Conservation (phyloP, 2,329 filamentous ascomycete genomes). For the Calonectria naviculata region DNA sequence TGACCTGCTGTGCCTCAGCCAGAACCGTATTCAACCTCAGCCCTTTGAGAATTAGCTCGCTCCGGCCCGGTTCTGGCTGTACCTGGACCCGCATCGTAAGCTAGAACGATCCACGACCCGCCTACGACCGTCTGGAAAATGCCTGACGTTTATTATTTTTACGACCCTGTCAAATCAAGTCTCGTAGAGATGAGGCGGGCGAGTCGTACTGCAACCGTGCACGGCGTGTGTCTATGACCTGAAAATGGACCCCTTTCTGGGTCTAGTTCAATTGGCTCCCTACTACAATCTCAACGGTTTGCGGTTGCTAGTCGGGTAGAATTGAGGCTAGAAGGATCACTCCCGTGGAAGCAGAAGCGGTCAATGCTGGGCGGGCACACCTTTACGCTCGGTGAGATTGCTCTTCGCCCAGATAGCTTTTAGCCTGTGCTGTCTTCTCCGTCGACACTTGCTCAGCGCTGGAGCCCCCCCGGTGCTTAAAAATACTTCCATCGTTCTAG, state of each 20-base stretch:
- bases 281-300: background rate
- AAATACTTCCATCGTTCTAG: background rate
- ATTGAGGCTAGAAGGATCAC: background rate
- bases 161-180: background rate
- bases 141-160: slow-evolving; percentile 8
- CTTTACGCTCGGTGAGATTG: slow-evolving; percentile 7
- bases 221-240: background rate
- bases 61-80: background rate
- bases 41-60: slow-evolving; percentile 10
- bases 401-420: background rate
- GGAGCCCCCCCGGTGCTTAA: background rate
- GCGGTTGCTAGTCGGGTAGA: background rate
- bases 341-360: background rate
- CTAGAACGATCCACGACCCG: slow-evolving; percentile 17
- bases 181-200: background rate
- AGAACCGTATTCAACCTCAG: slow-evolving; percentile 8
- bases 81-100: slow-evolving; percentile 9
- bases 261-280: background rate
- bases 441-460: background rate
- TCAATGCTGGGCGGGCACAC: background rate
- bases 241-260: background rate
- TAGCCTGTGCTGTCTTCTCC: background rate
- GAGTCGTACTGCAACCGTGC: background rate
- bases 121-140: slow-evolving; percentile 10
- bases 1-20: slow-evolving; percentile 13